Conservation (phyloP, 73 alveolate genomes). For the Paramecium sonneborni region DNA sequence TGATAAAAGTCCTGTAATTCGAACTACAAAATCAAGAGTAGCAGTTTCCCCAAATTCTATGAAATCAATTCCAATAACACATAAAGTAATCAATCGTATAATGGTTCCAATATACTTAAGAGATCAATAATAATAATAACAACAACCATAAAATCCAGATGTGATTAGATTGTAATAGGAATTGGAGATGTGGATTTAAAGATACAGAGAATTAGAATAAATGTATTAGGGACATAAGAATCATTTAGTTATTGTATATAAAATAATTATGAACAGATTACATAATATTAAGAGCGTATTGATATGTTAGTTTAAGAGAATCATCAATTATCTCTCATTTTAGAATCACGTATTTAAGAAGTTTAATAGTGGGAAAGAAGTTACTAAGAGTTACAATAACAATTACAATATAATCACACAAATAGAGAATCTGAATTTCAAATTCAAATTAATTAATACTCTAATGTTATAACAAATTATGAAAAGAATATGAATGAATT, state of each 20-base stretch:
- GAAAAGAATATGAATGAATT: neutral
- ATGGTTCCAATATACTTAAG: constrained; percentile 42
- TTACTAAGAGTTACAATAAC: constrained; percentile 10
- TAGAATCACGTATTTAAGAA: constrained; percentile 2
- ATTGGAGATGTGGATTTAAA: constrained; percentile 35
- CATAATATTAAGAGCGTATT: constrained; percentile 29
- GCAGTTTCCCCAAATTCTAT: neutral
- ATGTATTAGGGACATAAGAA: neutral
- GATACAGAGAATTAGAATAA: constrained; percentile 33
- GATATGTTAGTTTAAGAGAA: constrained; percentile 25
- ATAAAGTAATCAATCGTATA: constrained; percentile 21
- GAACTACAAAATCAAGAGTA: constrained; percentile 42
- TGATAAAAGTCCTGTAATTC: constrained; percentile 1
- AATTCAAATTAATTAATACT: neutral
- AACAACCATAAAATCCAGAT: neutral
- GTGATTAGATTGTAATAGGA: constrained; percentile 3
- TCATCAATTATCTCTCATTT: neutral
- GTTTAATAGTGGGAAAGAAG: constrained; percentile 27
- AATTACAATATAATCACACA: neutral
- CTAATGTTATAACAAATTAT: neutral
- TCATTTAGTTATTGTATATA: constrained; percentile 54
- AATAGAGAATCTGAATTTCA: neutral
- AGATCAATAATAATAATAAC: neutral
- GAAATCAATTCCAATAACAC: constrained; percentile 11
- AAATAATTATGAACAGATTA: neutral